These are phyloP conservation scores for Claviceps africana DNA, from an alignment of 2,329 filamentous ascomycete species.

Conservation along the genomic window DNA sequence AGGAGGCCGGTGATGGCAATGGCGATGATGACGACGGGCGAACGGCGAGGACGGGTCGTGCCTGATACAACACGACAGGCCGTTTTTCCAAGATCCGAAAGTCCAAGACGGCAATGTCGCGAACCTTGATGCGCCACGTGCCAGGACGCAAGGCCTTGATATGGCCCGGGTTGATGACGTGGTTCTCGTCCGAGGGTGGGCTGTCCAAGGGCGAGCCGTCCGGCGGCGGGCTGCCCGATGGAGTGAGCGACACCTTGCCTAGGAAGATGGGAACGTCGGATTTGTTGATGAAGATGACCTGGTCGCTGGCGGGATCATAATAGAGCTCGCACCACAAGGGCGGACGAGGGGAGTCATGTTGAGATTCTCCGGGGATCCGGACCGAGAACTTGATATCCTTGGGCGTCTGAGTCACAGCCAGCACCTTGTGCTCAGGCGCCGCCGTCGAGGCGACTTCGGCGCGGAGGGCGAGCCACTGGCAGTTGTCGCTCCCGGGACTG, in stretches of 20 bases:
- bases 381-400: slow-evolving; percentile 48
- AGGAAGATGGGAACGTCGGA: slow-evolving; percentile 40
- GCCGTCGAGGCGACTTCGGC: slow-evolving; percentile 38
- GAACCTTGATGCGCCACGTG: slow-evolving; percentile 42
- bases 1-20: background rate
- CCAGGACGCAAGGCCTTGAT: slow-evolving; percentile 37
- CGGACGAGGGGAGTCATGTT: slow-evolving; percentile 28
- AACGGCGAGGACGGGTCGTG: slow-evolving; percentile 16
- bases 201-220: too few species aligned
- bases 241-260: slow-evolving; percentile 28
- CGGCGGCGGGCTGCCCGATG: slow-evolving; percentile 23
- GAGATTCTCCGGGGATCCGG: slow-evolving; percentile 35
- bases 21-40: slow-evolving; percentile 11
- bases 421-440: slow-evolving; percentile 40
- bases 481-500: slow-evolving; percentile 41
- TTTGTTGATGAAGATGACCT: slow-evolving; percentile 41
- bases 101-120: slow-evolving; percentile 36
- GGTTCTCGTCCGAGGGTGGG: slow-evolving; percentile 29
- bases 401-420: slow-evolving; percentile 46
- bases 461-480: slow-evolving; percentile 41
- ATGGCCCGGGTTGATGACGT: slow-evolving; percentile 29
- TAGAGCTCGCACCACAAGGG: slow-evolving; percentile 47
- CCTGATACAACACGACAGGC: slow-evolving; percentile 26
- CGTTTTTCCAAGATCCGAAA: slow-evolving; percentile 45
- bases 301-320: slow-evolving; percentile 45